Evolutionary conservation across 202 grass and related monocot genomes (phyloP).

Genomic region (Musa balbisiana): DNA sequence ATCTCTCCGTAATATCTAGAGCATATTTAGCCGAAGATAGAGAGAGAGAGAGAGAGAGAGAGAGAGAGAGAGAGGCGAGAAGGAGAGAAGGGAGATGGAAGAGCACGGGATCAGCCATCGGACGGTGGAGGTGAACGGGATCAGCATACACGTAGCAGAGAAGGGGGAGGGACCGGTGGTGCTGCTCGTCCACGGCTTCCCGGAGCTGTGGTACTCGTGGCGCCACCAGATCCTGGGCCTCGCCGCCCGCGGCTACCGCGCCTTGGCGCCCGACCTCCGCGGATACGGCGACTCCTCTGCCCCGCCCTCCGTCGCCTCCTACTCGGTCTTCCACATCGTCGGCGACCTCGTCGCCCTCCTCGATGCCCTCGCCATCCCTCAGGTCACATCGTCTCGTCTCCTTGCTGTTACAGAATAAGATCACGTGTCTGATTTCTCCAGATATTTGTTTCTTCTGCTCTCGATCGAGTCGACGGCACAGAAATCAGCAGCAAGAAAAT

Average conservation of each 20-base stretch:
- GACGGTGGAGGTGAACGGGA: slow-evolving; percentile 50
- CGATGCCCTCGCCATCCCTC: slow-evolving; percentile 5
- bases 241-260: slow-evolving; percentile 18
- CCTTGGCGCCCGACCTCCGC: slow-evolving; percentile 29
- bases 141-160: slow-evolving; percentile 54
- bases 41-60: neutral
- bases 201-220: slow-evolving; percentile 19
- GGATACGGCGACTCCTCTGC: slow-evolving; percentile 27
- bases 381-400: neutral
- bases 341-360: slow-evolving; percentile 25
- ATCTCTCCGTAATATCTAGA: too few species aligned
- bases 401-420: too few species aligned
- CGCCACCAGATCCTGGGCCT: slow-evolving; percentile 24
- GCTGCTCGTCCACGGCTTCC: slow-evolving; percentile 16
- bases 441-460: too few species aligned
- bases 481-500: too few species aligned
- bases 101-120: slow-evolving; percentile 25
- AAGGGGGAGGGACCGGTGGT: slow-evolving; percentile 8
- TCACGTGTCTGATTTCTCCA: too few species aligned
- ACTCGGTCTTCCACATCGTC: slow-evolving; percentile 23
- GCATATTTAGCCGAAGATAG: neutral
- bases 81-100: neutral
- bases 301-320: slow-evolving; percentile 2
- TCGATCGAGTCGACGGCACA: too few species aligned
- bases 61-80: neutral